Percentiles rank a stretch among this genome's conserved stretches.
phyloP scores from a whole-genome alignment of 1,284 basidiomycete genomes.

The Cerioporus squamosus region DNA sequence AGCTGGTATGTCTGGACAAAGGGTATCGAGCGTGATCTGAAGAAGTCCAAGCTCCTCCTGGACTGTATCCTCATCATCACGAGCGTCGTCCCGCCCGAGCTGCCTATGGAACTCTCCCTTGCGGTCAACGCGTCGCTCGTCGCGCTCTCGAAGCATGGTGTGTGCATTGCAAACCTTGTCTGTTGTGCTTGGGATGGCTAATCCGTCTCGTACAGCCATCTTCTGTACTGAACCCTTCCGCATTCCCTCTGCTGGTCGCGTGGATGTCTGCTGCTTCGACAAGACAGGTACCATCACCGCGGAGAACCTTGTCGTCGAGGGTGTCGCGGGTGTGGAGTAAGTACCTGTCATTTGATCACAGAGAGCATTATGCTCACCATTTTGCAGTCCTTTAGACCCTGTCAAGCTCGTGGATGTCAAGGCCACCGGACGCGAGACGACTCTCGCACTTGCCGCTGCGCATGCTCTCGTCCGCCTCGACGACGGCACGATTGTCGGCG shows the following conservation, averaged over 20 bases:
- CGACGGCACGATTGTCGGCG: constrained; percentile 93
- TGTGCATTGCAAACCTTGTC: constrained; percentile 23
- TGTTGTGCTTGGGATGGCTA: background rate
- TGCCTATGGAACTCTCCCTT: constrained; percentile 95
- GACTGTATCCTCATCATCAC: constrained; percentile 96
- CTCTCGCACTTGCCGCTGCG: constrained; percentile 88
- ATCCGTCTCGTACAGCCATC: constrained; percentile 63
- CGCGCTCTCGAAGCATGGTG: constrained; percentile 90
- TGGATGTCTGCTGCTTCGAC: constrained; percentile 97
- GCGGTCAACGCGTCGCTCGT: constrained; percentile 95
- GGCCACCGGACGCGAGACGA: constrained; percentile 79
- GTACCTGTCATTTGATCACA: constrained; percentile 32
- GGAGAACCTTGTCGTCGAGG: constrained; percentile 93
- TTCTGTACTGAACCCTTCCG: constrained; percentile 98
- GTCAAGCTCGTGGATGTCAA: constrained; percentile 80
- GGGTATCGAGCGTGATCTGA: constrained; percentile 88
- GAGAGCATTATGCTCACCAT: constrained; percentile 11
- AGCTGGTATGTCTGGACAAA: constrained; percentile 97
- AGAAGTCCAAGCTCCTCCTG: constrained; percentile 90
- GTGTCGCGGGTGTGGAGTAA: constrained; percentile 86
- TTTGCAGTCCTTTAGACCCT: constrained; percentile 55
- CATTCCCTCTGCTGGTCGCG: constrained; percentile 90
- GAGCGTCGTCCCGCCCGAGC: constrained; percentile 92
- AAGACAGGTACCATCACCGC: constrained; percentile 98
- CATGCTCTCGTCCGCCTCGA: constrained; percentile 94